A percentile compares a stretch with the other conserved stretches of the same genome.
These are phyloP conservation scores for Umbellularia californica DNA, from an alignment of 164 flowering plant genomes.

Conservation along the genomic window DNA sequence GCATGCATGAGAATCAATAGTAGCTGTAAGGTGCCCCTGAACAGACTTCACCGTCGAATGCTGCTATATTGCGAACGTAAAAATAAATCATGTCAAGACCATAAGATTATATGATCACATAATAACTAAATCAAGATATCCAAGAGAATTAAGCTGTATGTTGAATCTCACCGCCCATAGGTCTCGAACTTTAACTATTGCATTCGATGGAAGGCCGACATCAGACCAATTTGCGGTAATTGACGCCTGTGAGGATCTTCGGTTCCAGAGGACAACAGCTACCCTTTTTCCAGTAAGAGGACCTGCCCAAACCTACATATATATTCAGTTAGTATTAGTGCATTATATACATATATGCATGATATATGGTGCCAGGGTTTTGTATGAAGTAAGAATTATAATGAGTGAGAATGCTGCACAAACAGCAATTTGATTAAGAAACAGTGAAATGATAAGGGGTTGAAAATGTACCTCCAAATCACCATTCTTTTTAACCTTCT, in stretches of 20 bases:
- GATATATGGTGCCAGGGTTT: not conserved
- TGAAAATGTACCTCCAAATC: constrained; percentile 51
- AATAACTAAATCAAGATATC: not conserved
- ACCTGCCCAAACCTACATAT: constrained; percentile 75
- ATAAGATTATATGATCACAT: not conserved
- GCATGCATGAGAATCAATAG: constrained; percentile 10
- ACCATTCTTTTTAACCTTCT: constrained; percentile 53
- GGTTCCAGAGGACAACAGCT: constrained; percentile 60
- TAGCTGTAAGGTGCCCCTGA: constrained; percentile 8
- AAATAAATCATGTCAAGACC: not conserved
- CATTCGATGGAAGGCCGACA: constrained; percentile 39
- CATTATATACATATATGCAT: not conserved
- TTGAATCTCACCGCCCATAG: constrained; percentile 57
- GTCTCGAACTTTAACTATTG: constrained; percentile 45
- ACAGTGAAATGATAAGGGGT: not conserved
- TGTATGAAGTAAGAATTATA: not conserved
- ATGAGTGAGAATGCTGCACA: not conserved
- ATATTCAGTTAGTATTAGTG: not conserved
- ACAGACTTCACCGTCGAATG: constrained; percentile 1
- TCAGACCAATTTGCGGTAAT: constrained; percentile 58
- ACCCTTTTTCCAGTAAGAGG: constrained; percentile 40
- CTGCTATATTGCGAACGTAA: not conserved
- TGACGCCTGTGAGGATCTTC: constrained; percentile 41
- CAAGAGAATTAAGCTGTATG: not conserved
- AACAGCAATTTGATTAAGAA: not conserved